Evolutionary conservation across 768 basidiomycete species (phyloP).

Genomic region (Suillus ampliporus): DNA sequence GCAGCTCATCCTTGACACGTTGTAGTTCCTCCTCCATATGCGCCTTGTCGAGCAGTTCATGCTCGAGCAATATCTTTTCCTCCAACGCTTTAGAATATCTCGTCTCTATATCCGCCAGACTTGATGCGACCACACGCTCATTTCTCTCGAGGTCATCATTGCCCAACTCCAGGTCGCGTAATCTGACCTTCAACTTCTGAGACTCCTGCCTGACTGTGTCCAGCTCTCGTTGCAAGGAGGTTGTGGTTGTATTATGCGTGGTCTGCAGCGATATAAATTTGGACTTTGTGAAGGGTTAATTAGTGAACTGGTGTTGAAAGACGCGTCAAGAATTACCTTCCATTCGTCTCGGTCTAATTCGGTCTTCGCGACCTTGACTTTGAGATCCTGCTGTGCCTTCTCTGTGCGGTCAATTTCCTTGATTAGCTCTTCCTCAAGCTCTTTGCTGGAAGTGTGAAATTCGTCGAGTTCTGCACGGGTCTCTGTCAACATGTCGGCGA

Average conservation of each 20-base stretch:
- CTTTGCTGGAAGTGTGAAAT: conserved; percentile 86
- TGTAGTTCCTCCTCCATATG: conserved; percentile 90
- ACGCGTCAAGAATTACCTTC: conserved; percentile 67
- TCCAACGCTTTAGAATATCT: conserved; percentile 92
- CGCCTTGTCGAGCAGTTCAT: conserved; percentile 92
- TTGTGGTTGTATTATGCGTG: conserved; percentile 86
- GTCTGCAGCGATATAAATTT: conserved; percentile 91
- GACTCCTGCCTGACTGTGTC: conserved; percentile 81
- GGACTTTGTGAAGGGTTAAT: conserved; percentile 46
- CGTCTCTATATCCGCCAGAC: conserved; percentile 81
- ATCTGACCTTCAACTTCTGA: conserved; percentile 70
- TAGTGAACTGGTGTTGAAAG: not conserved
- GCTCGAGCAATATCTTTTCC: conserved; percentile 96
- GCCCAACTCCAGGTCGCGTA: conserved; percentile 94
- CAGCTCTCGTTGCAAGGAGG: conserved; percentile 90
- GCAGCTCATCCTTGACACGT: conserved; percentile 87
- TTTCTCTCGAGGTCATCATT: conserved; percentile 97
- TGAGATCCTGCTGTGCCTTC: conserved; percentile 81
- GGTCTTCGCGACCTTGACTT: conserved; percentile 69
- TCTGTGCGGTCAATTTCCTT: conserved; percentile 88
- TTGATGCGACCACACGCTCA: conserved; percentile 86
- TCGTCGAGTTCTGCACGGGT: conserved; percentile 87
- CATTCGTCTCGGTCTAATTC: conserved; percentile 87
- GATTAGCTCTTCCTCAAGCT: conserved; percentile 93
- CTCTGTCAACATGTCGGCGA: conserved; percentile 82